Percentiles rank a stretch among this genome's conserved stretches.
Evolutionary conservation across 2,329 filamentous ascomycete species (phyloP).

Genomic region (Purpureocillium takamizusanense): DNA sequence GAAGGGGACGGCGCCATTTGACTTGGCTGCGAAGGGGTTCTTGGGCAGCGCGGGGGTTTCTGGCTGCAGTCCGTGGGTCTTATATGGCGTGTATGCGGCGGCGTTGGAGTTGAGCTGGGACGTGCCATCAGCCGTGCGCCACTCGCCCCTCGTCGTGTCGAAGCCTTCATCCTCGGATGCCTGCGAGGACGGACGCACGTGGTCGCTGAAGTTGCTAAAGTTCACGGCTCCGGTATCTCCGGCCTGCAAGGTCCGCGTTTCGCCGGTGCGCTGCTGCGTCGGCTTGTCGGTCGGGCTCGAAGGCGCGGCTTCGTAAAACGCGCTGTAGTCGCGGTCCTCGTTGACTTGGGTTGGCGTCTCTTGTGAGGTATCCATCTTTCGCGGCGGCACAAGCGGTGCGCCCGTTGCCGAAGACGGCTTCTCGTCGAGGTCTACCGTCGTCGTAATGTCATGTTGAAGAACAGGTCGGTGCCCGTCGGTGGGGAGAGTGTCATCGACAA

Average conservation of each 20-base stretch:
- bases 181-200: slow-evolving; percentile 29
- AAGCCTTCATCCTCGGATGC: slow-evolving; percentile 31
- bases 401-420: slow-evolving; percentile 3
- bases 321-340: slow-evolving; percentile 46
- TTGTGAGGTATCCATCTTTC: slow-evolving; percentile 35
- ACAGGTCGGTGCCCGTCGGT: too few relatives aligned
- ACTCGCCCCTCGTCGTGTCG: slow-evolving; percentile 27
- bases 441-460: too few relatives aligned
- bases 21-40: slow-evolving; percentile 36
- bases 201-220: slow-evolving; percentile 28
- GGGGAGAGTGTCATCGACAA: too few relatives aligned
- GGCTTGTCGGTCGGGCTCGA: slow-evolving; percentile 16
- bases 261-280: slow-evolving; percentile 17
- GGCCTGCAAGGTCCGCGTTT: slow-evolving; percentile 29
- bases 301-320: slow-evolving; percentile 21
- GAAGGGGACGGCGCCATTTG: slow-evolving; percentile 24
- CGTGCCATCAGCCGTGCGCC: slow-evolving; percentile 25
- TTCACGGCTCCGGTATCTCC: slow-evolving; percentile 43
- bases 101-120: slow-evolving; percentile 21
- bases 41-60: slow-evolving; percentile 40
- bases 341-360: slow-evolving; percentile 49
- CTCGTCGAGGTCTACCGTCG: background rate
- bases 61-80: slow-evolving; percentile 19
- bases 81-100: slow-evolving; percentile 21
- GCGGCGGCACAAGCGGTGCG: background rate